Evolutionary conservation across 768 basidiomycete species (phyloP).

Genomic region (Podaxis pistillaris): DNA sequence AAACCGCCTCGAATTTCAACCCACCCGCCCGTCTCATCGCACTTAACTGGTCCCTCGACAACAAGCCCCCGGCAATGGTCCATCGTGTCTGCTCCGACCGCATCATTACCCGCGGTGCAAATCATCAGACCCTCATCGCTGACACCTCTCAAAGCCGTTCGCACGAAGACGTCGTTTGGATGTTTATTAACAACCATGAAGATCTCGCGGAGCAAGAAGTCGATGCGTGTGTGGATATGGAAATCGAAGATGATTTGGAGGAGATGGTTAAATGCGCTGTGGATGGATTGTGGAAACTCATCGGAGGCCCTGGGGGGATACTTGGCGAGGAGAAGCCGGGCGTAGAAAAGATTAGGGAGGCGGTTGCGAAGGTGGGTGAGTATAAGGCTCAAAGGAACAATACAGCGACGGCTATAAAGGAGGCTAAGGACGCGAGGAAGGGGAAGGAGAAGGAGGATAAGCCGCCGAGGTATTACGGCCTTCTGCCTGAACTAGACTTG

Average conservation of each 20-base stretch:
- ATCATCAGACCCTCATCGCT: constrained; percentile 80
- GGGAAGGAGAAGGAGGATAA: constrained; percentile 31
- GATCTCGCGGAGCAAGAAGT: constrained; percentile 60
- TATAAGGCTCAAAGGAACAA: constrained; percentile 32
- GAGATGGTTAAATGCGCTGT: constrained; percentile 59
- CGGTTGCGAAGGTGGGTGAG: constrained; percentile 41
- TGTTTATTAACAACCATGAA: constrained; percentile 67
- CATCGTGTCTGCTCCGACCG: constrained; percentile 80
- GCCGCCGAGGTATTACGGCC: constrained; percentile 69
- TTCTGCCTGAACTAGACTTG: constrained; percentile 75
- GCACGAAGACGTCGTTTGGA: constrained; percentile 83
- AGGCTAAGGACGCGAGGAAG: constrained; percentile 27
- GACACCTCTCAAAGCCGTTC: constrained; percentile 39
- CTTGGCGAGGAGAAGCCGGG: constrained; percentile 53
- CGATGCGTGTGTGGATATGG: constrained; percentile 69
- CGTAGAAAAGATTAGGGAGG: constrained; percentile 55
- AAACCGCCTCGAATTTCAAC: constrained; percentile 39
- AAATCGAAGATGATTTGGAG: constrained; percentile 38
- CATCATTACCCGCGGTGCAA: constrained; percentile 70
- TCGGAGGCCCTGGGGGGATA: constrained; percentile 32
- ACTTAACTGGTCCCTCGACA: constrained; percentile 68
- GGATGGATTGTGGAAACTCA: constrained; percentile 36
- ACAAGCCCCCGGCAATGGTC: constrained; percentile 54
- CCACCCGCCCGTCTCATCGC: constrained; percentile 76
- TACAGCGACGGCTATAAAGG: constrained; percentile 20